Evolutionary conservation across 2,329 filamentous ascomycete genomes (phyloP).

Genomic region (Neurospora sp.): DNA sequence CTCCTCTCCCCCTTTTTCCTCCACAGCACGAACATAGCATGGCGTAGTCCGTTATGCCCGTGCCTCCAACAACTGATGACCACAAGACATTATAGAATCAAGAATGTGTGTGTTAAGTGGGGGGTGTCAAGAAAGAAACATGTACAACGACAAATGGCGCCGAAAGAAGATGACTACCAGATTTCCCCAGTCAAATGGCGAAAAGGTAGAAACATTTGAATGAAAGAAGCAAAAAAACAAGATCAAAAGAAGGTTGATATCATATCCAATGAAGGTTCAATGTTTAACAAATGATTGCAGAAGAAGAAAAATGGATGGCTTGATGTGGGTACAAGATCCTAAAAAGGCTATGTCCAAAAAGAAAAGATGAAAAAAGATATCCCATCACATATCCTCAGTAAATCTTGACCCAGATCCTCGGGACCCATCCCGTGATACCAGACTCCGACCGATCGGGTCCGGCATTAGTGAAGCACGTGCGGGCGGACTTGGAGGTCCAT

Average conservation of each 20-base stretch:
- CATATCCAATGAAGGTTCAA: background rate
- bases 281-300: background rate
- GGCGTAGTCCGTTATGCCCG: background rate
- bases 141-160: background rate
- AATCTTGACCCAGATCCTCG: conserved; percentile 17
- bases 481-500: background rate
- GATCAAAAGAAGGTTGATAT: background rate
- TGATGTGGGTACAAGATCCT: background rate
- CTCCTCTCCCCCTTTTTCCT: background rate
- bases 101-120: background rate
- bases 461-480: conserved; percentile 11
- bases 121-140: background rate
- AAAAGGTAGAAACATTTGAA: background rate
- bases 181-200: background rate
- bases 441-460: conserved; percentile 15
- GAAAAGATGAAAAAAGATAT: background rate
- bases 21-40: background rate
- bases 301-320: background rate
- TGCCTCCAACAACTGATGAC: background rate
- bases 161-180: background rate
- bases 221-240: background rate
- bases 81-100: background rate
- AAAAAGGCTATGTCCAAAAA: conserved; percentile 2
- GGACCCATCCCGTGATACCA: conserved; percentile 13
- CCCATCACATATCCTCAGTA: conserved; percentile 15